Conservation (phyloP, 2,329 filamentous ascomycete genomes). For the Venturia effusa region DNA sequence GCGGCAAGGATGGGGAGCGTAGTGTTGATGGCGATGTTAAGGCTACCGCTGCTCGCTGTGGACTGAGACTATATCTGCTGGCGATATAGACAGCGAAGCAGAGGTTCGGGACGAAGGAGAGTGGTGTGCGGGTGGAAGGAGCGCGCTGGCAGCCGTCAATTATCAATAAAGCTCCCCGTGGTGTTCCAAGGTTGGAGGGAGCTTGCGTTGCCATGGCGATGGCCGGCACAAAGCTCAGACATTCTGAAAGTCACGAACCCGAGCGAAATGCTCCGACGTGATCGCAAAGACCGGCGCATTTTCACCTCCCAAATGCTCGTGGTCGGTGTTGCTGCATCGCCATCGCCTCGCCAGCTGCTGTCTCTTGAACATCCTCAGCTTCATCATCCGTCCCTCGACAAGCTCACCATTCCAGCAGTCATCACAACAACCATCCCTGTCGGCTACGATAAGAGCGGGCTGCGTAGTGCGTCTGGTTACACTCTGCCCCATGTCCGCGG, state of each 20-base stretch:
- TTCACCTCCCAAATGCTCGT: background rate
- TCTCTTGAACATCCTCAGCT: too few species aligned
- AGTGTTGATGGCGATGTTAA: background rate
- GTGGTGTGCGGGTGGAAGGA: background rate
- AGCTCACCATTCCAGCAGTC: background rate
- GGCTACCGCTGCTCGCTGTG: background rate
- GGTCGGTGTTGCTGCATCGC: background rate
- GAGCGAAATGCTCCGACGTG: background rate
- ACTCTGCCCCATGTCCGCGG: background rate
- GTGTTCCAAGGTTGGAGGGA: too few species aligned
- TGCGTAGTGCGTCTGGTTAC: background rate
- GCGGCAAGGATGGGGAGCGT: background rate
- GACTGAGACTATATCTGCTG: background rate
- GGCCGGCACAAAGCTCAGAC: too few species aligned
- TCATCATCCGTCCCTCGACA: background rate
- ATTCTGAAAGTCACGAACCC: too few species aligned
- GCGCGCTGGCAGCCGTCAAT: too few species aligned
- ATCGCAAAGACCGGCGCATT: background rate
- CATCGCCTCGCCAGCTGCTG: background rate
- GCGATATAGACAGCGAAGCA: background rate
- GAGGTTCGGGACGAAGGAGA: background rate
- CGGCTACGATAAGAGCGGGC: background rate
- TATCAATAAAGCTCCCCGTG: conserved; percentile 1
- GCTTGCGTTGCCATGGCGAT: too few species aligned
- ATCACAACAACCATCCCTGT: background rate